Percentiles rank a stretch among this genome's conserved stretches.
Conservation (phyloP, 176 grass and related monocot species). For the Eremochloa ophiuroides region DNA sequence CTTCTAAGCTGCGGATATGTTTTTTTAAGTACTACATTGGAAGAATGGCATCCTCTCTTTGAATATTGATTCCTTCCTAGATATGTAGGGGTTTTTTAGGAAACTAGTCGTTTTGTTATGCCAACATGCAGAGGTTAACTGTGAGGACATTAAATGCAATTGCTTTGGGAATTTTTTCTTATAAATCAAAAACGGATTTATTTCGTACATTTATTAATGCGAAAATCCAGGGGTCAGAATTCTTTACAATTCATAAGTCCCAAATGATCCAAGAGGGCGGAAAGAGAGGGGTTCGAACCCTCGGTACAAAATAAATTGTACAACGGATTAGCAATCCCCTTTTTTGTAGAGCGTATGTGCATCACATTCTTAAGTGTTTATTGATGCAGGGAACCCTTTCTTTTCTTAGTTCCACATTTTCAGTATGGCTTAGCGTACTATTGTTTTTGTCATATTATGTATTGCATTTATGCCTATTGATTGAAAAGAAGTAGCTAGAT, state of each 20-base stretch:
- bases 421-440: not conserved
- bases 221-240: too few relatives aligned
- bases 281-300: too few relatives aligned
- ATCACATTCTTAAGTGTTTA: not conserved
- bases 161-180: too few relatives aligned
- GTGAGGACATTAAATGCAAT: not conserved
- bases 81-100: not conserved
- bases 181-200: too few relatives aligned
- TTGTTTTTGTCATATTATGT: not conserved
- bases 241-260: too few relatives aligned
- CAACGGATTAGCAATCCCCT: too few relatives aligned
- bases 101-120: not conserved
- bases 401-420: not conserved
- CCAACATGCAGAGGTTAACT: not conserved
- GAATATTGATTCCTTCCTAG: not conserved
- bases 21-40: not conserved
- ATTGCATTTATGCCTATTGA: slow-evolving; percentile 11
- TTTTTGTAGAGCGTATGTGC: not conserved
- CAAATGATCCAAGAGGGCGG: too few relatives aligned
- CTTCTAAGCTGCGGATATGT: not conserved
- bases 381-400: not conserved
- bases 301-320: too few relatives aligned
- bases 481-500: not conserved
- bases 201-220: too few relatives aligned
- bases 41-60: not conserved